These are phyloP conservation scores for Solanum appendiculatum DNA, from an alignment of 257 asterid species.

Conservation along the genomic window DNA sequence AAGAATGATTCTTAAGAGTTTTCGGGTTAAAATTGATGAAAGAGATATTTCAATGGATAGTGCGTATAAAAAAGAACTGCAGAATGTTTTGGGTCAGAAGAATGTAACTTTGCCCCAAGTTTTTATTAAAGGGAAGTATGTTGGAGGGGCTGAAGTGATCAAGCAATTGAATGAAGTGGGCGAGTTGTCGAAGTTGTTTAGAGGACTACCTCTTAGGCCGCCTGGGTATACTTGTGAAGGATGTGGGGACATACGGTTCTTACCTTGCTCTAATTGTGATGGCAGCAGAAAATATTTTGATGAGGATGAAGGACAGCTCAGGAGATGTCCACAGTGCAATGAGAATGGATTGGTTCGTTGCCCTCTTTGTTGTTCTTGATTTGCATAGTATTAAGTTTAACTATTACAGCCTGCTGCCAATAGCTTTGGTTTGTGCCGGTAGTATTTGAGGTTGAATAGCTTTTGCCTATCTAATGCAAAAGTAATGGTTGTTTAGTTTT, in stretches of 20 bases:
- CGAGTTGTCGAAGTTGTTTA: slow-evolving; percentile 29
- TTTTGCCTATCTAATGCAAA: not conserved
- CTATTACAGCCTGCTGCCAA: not conserved
- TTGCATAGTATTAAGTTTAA: not conserved
- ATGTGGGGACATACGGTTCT: slow-evolving; percentile 44
- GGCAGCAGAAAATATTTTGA: slow-evolving; percentile 51
- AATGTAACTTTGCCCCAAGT: slow-evolving; percentile 67
- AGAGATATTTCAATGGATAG: slow-evolving; percentile 79
- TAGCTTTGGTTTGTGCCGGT: not conserved
- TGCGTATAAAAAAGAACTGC: slow-evolving; percentile 60
- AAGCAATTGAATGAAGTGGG: slow-evolving; percentile 41
- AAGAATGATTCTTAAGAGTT: slow-evolving; percentile 63
- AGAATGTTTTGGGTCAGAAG: slow-evolving; percentile 53
- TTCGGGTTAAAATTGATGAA: slow-evolving; percentile 63
- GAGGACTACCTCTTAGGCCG: slow-evolving; percentile 28
- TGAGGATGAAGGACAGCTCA: slow-evolving; percentile 30
- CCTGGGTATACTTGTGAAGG: slow-evolving; percentile 28
- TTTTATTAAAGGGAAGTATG: slow-evolving; percentile 54
- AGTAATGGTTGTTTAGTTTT: not conserved
- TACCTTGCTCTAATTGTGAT: slow-evolving; percentile 39
- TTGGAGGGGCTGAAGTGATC: slow-evolving; percentile 42
- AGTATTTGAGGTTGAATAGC: not conserved
- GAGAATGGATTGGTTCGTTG: slow-evolving; percentile 17
- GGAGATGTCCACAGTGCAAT: slow-evolving; percentile 18
- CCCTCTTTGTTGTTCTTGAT: slow-evolving; percentile 9